phyloP scores from a whole-genome alignment of 192 early-diverging fungal species.

The Coemansia sp. region DNA sequence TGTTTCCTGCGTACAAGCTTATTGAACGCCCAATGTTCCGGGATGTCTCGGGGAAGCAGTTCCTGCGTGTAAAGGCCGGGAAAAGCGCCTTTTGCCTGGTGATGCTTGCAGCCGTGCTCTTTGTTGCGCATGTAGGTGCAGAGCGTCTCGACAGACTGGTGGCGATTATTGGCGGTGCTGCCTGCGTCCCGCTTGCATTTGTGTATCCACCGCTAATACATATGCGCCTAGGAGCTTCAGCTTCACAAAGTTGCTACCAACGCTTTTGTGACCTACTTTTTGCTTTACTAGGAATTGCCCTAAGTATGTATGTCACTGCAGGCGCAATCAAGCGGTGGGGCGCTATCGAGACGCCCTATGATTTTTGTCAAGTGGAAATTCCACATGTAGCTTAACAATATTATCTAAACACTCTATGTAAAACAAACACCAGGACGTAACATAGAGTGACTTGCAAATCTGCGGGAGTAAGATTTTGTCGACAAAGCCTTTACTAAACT shows the following conservation, averaged over 20 bases:
- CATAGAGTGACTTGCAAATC: too few relatives aligned
- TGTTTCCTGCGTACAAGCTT: constrained; percentile 89
- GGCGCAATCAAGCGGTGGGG: constrained; percentile 27
- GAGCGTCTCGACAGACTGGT: constrained; percentile 76
- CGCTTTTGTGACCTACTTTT: too few relatives aligned
- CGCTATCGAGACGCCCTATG: constrained; percentile 12
- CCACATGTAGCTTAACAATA: neutral
- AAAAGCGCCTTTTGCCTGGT: constrained; percentile 73
- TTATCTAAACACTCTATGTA: too few relatives aligned
- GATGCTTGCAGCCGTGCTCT: constrained; percentile 61
- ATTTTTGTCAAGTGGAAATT: constrained; percentile 13
- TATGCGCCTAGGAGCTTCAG: constrained; percentile 57
- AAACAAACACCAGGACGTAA: too few relatives aligned
- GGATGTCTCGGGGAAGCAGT: constrained; percentile 71
- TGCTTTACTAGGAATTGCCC: constrained; percentile 60
- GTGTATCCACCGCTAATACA: constrained; percentile 88
- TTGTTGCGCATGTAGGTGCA: constrained; percentile 69
- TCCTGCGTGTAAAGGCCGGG: constrained; percentile 71
- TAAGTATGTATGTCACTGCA: constrained; percentile 75
- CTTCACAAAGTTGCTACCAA: too few relatives aligned
- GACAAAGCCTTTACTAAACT: too few relatives aligned
- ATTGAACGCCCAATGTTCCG: constrained; percentile 77
- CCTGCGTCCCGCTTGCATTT: constrained; percentile 68
- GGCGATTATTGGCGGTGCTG: constrained; percentile 75
- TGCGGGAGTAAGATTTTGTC: too few relatives aligned